Percentiles rank a stretch among this genome's conserved stretches.
Conservation (phyloP, 2,329 filamentous ascomycete species). For the Lecanicillium sp. region DNA sequence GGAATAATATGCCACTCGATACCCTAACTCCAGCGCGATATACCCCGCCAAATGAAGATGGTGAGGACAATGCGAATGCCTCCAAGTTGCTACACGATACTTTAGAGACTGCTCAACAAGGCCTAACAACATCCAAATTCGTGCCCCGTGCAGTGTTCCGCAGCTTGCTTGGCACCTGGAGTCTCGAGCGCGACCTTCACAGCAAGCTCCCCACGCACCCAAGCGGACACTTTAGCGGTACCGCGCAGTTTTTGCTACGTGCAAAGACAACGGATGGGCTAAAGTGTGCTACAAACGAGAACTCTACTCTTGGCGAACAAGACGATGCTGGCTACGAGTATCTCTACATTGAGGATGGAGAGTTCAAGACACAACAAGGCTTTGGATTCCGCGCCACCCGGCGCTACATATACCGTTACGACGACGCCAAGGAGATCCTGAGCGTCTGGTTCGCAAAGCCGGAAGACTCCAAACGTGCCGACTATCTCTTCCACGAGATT, state of each 20-base stretch:
- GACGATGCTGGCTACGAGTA: conserved; percentile 47
- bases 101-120: conserved; percentile 30
- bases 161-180: conserved; percentile 64
- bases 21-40: conserved; percentile 51
- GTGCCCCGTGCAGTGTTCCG: conserved; percentile 62
- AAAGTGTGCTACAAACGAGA: conserved; percentile 19
- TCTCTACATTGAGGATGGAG: conserved; percentile 61
- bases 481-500: conserved; percentile 71
- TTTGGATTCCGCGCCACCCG: conserved; percentile 52
- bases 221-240: conserved; percentile 57
- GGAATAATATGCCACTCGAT: conserved; percentile 38
- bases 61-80: conserved; percentile 29
- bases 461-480: conserved; percentile 53
- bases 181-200: conserved; percentile 47
- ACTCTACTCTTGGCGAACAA: conserved; percentile 9
- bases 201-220: conserved; percentile 51
- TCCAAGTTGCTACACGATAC: conserved; percentile 38
- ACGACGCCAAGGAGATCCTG: conserved; percentile 49
- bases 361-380: conserved; percentile 50
- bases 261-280: conserved; percentile 47
- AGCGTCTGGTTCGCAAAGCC: conserved; percentile 68
- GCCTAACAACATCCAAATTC: conserved; percentile 39
- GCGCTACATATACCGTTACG: conserved; percentile 67
- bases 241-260: conserved; percentile 56
- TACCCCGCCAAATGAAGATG: conserved; percentile 28